Conservation (phyloP, 2,329 filamentous ascomycete species). For the Tolypocladium capitatum region DNA sequence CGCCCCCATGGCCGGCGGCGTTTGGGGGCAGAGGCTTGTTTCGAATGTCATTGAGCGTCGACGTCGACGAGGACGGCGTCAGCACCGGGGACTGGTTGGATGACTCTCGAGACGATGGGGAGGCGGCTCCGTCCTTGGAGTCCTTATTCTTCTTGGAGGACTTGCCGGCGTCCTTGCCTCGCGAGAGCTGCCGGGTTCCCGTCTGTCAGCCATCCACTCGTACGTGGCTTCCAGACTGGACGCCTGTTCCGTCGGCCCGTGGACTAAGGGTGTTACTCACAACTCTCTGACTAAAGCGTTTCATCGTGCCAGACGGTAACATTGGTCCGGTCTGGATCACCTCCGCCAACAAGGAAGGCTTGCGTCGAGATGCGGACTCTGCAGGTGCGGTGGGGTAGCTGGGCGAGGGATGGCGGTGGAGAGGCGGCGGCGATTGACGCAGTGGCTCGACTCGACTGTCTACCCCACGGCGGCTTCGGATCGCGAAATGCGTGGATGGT, state of each 20-base stretch:
- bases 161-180: conserved; percentile 78
- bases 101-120: conserved; percentile 50
- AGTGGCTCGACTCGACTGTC: not conserved
- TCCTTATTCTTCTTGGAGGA: conserved; percentile 66
- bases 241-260: conserved; percentile 11
- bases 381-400: conserved; percentile 12
- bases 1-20: conserved; percentile 29
- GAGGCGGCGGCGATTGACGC: not conserved
- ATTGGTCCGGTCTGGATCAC: not conserved
- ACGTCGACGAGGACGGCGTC: conserved; percentile 82
- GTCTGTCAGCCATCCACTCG: not conserved
- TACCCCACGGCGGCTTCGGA: not conserved
- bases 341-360: not conserved
- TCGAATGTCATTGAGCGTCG: conserved; percentile 70
- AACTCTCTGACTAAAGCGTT: conserved; percentile 92
- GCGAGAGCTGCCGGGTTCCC: conserved; percentile 56
- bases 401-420: conserved; percentile 6
- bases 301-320: conserved; percentile 37
- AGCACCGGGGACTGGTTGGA: conserved; percentile 47
- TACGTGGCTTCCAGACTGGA: not conserved
- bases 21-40: conserved; percentile 63
- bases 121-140: conserved; percentile 63
- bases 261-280: conserved; percentile 11
- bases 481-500: not conserved
- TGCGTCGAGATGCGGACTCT: conserved; percentile 5